Evolutionary conservation across 768 basidiomycete genomes (phyloP).

Genomic region (Phanerochaete carnosa): DNA sequence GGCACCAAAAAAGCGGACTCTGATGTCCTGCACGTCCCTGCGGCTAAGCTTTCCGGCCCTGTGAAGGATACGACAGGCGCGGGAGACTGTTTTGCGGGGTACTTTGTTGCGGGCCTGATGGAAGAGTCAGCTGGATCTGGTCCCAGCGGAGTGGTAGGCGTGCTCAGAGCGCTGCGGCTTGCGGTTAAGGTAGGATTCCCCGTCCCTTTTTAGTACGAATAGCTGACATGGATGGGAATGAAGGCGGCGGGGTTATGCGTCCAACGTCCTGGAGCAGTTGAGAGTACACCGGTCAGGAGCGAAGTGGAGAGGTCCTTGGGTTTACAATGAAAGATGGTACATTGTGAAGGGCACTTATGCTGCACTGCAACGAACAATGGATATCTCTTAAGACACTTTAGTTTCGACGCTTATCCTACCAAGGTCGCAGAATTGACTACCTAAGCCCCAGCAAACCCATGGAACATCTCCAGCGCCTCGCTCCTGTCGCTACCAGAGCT

Average conservation of each 20-base stretch:
- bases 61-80: constrained; percentile 57
- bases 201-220: background rate
- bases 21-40: constrained; percentile 36
- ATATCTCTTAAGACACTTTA: too few species aligned
- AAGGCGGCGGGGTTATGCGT: constrained; percentile 64
- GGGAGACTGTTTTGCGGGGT: constrained; percentile 64
- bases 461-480: too few species aligned
- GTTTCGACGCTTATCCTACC: too few species aligned
- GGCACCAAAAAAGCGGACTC: background rate
- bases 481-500: background rate
- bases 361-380: too few species aligned
- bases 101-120: constrained; percentile 57
- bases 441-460: too few species aligned
- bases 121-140: constrained; percentile 21
- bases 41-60: constrained; percentile 38
- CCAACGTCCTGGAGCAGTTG: constrained; percentile 53
- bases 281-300: constrained; percentile 45
- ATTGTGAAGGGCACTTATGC: too few species aligned
- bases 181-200: constrained; percentile 37
- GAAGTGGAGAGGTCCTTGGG: constrained; percentile 32
- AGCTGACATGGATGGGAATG: background rate
- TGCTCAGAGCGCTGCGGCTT: constrained; percentile 32
- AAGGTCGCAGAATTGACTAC: too few species aligned
- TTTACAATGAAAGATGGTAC: background rate
- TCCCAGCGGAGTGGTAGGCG: constrained; percentile 19